Evolutionary conservation across 179 eudicot species (phyloP), one percentile per base, ranked within the genome.

Genomic region (Drosera spatulata): DNA sequence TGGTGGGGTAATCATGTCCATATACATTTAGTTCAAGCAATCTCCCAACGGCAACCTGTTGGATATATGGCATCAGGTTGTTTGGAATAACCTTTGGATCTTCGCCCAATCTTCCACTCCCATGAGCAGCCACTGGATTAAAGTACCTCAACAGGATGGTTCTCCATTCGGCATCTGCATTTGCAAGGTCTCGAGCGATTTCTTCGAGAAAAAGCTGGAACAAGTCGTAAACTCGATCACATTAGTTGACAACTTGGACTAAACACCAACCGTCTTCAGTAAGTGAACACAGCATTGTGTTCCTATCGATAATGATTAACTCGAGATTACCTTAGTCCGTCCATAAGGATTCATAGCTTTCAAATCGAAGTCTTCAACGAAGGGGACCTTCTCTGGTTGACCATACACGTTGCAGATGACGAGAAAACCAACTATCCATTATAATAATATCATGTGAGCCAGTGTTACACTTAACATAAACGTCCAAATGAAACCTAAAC

Each of bases 331-430:
- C 96, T 91, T 91, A 44, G 96, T 88, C 14, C 96, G 91, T 33
- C 96, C 97, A 65, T 91, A 91, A 15, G 97, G 96, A 76, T 86
- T 91, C 96, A 88, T 76, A 58, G 97, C 87, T 64, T 69, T 74
- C 65, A 79, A 62, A 7, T 74, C 77, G 37, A 79, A 85, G 72
- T 80, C 87, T 75, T 91, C 97, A 8, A 75, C 85, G 61, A 91
- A 85, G 10, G 97, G 97, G 45, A 85, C 77, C 66, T 82, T 75
- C 40, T 85, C 80, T 5, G 96, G 97, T 64, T 91, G 94, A 44
- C 97, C 97, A 65, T 91, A 87, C 40, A 91, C 4, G 96, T 85
- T 39, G 96, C 91, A 8, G 97, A 91, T 37, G 97, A 87, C 39
- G 97, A 91, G 81, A 91, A 91, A 22, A 91, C 97, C 80, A 91